Evolutionary conservation across 306 rosid genomes (phyloP), one percentile per base, ranked within the genome.

Genomic region (Lathyrus oleraceus): DNA sequence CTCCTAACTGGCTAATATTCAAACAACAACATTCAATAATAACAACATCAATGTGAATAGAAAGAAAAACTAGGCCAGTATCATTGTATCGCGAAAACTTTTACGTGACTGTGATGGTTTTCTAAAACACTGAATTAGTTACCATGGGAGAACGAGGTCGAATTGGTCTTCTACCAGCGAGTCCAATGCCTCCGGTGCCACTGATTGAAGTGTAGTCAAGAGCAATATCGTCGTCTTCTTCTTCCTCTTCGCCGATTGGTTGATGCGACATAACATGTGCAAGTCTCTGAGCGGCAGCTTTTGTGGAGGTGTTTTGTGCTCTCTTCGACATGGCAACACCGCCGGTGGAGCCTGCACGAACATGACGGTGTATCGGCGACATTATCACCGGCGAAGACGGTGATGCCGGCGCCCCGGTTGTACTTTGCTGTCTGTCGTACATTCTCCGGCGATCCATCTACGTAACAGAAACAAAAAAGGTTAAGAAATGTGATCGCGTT

Each of bases 211-310:
- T 69, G 28, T 79, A 83, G 48, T 94, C 94, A n/a, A 78, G 79
- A 62, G 84, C 53, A 45, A 87, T 35, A 2, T 35, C 70, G 23
- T 88, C 92, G 2, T 91, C 96, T 0, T 88, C 97, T 1, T 86
- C 96, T 0, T 85, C 94, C 0, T 84, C 92, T 1, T 83, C 92
- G 1, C 81, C 85, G 5, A 70, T 80, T 2, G 77, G 10, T 21
- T 86, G 86, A 67, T 81, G 72, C 57, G 99, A 83, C 99, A 94
- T 94, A 38, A 89, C 97, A 72, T 87, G 91, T n/a, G 96, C 99
- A n/a, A 94, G 96, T 80, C 97, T 86, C 66, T 91, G 96, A 0
- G 99, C 99, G 1, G 99, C 97, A 6, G 99, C 97, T 82, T 89
- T 89, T 6, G 95, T 80, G 12, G 91, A 87, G 19, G 2, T 75